Conservation (phyloP, 2,329 filamentous ascomycete genomes). For the Macroventuria anomochaeta region DNA sequence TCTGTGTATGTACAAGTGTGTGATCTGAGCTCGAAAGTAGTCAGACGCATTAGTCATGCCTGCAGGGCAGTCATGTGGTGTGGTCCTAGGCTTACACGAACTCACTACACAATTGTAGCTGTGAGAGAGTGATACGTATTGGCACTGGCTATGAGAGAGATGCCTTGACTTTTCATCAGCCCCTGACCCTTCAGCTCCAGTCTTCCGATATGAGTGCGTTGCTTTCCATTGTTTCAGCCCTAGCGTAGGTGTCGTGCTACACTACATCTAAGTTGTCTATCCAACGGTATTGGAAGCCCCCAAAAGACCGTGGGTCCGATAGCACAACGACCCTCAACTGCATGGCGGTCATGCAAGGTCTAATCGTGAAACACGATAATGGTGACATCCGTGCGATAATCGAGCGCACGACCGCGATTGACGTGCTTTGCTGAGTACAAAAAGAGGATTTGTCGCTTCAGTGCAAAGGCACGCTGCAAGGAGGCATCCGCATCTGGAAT, state of each 20-base stretch:
- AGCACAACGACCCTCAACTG: conserved; percentile 16
- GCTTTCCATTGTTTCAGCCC: conserved; percentile 12
- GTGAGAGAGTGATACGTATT: not conserved
- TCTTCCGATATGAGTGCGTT: not conserved
- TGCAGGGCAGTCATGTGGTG: too few relatives aligned
- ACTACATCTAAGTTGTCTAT: conserved; percentile 15
- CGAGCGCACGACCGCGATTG: conserved; percentile 6
- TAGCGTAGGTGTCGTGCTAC: conserved; percentile 1
- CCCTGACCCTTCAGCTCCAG: not conserved
- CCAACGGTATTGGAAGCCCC: conserved; percentile 11
- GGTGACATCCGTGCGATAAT: conserved; percentile 7
- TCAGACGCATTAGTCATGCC: too few relatives aligned
- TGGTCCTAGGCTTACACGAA: too few relatives aligned
- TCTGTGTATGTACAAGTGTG: too few relatives aligned
- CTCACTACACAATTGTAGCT: not conserved
- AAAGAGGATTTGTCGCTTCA: conserved; percentile 18
- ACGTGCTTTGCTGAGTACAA: conserved; percentile 24
- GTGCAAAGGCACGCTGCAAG: conserved; percentile 17
- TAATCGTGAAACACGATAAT: conserved; percentile 13
- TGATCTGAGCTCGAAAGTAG: too few relatives aligned
- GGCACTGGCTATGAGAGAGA: not conserved
- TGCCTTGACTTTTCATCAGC: not conserved
- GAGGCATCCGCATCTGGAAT: conserved; percentile 28
- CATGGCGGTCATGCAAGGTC: conserved; percentile 19
- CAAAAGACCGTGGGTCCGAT: conserved; percentile 4